These are phyloP conservation scores for Magnolia officinalis DNA, from an alignment of 164 flowering plant genomes.

Conservation along the genomic window DNA sequence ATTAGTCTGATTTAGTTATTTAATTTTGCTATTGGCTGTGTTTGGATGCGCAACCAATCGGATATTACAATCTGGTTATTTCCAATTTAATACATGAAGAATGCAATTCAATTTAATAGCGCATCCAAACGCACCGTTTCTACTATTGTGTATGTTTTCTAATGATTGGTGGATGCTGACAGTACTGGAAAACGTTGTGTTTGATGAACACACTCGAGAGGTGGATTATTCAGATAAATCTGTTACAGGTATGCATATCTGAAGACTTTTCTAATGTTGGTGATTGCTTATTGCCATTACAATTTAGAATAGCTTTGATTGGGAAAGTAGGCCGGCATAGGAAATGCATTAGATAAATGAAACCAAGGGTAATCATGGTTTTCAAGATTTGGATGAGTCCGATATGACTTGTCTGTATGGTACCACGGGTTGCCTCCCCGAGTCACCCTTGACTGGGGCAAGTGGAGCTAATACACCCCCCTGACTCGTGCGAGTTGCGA, in stretches of 20 bases:
- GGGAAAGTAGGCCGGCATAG: neutral
- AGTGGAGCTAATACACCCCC: no score
- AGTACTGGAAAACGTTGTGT: conserved; percentile 95
- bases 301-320: neutral
- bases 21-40: no score
- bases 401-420: no score
- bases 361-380: neutral
- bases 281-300: neutral
- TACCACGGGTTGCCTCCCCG: no score
- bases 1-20: conserved; percentile 1
- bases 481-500: no score
- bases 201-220: conserved; percentile 92
- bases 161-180: conserved; percentile 15
- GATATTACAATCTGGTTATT: no score
- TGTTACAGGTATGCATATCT: conserved; percentile 69
- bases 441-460: no score
- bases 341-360: neutral
- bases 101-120: no score
- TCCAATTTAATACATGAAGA: neutral
- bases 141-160: conserved; percentile 33
- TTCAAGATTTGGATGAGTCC: no score
- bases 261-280: neutral
- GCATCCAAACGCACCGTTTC: neutral
- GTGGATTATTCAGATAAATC: conserved; percentile 93
- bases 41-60: neutral